Base-by-base conservation (phyloP, 2,329 filamentous ascomycete species). In the Neofusicoccum parvum region DNA sequence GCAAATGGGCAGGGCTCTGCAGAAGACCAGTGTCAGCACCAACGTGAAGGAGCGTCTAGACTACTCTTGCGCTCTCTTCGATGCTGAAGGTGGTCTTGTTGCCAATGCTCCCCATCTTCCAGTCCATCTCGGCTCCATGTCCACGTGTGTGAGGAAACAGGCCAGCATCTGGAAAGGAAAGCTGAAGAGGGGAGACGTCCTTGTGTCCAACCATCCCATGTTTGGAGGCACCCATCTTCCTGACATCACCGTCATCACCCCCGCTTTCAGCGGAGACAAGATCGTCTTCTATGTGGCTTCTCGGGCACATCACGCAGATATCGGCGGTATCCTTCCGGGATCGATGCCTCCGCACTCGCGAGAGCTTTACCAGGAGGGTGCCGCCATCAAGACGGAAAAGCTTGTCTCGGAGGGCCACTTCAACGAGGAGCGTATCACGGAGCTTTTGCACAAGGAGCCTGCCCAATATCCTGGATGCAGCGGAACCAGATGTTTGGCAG, bases 281-380 rank as follows among this genome's bases (percentile, higher is more conserved):
- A 93, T 94, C 66, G 84, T 94, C 64, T 94, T 94, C 77, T 94
- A 93, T 68, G 91, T 92, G 1, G 91, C 91, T 0, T 92, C 90
- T 4, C 85, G 91, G 43, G 91, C 91, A 0, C 91, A 95, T 73
- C 91, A 94, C 71, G 91, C 91, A 10, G 91, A 95, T 71, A 94
- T 95, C 68, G 92, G 92, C 11, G 92, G 92, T 9, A 93, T 94
- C 50, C 82, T 92, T 0, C 90, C 92, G 0, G 92, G 92, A 0
- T 92, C 88, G 1, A 95, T 95, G 92, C 92, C 92, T 2, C 89
- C 91, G 2, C 87, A 90, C 67, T 91, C 88, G 0, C 85, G 86
- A 50, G 83, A 86, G 68, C 78, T 86, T 1, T 85, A 76, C 69
- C 83, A 87, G 72, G 85, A 87, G 78, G 85, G 85, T 12, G 84